Evolutionary conservation across 371 early-diverging fungal genomes (phyloP).

Genomic region (Parasitella parasitica): DNA sequence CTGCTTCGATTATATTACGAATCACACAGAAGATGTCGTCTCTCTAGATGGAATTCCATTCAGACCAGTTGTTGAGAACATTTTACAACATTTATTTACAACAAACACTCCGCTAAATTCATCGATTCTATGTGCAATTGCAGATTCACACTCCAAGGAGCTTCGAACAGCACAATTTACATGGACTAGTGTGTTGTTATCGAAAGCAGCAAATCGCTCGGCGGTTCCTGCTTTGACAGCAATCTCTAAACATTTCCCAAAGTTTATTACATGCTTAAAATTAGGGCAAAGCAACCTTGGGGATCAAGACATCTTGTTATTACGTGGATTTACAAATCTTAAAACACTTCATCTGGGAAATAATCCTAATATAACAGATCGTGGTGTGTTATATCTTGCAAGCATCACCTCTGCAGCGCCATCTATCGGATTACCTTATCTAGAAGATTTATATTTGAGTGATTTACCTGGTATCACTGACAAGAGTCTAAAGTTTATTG

Average conservation of each 20-base stretch:
- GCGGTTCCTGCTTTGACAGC: not conserved
- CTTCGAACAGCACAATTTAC: not conserved
- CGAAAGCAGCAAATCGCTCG: not conserved
- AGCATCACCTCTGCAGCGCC: not conserved
- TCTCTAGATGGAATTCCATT: slow-evolving; percentile 19
- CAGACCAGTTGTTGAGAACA: slow-evolving; percentile 6
- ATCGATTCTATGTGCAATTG: slow-evolving; percentile 9
- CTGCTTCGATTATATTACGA: slow-evolving; percentile 20
- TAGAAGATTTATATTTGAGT: slow-evolving; percentile 10
- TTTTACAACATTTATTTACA: slow-evolving; percentile 8
- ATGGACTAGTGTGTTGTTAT: slow-evolving; percentile 1
- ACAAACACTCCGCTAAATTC: slow-evolving; percentile 6
- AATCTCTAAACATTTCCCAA: not conserved
- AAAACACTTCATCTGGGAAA: not conserved
- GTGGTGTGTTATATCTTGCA: not conserved
- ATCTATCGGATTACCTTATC: not conserved
- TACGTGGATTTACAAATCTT: slow-evolving; percentile 4
- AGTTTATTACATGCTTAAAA: slow-evolving; percentile 8
- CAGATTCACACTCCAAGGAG: slow-evolving; percentile 4
- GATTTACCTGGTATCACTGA: slow-evolving; percentile 12
- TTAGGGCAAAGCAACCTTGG: not conserved
- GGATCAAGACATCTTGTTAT: slow-evolving; percentile 2
- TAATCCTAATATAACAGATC: slow-evolving; percentile 3
- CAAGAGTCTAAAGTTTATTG: slow-evolving; percentile 13
- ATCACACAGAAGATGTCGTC: slow-evolving; percentile 11